Evolutionary conservation across 78 protist genomes (phyloP), one percentile per base, ranked within the genome.

Genomic region (Dictyostelium purpureum): DNA sequence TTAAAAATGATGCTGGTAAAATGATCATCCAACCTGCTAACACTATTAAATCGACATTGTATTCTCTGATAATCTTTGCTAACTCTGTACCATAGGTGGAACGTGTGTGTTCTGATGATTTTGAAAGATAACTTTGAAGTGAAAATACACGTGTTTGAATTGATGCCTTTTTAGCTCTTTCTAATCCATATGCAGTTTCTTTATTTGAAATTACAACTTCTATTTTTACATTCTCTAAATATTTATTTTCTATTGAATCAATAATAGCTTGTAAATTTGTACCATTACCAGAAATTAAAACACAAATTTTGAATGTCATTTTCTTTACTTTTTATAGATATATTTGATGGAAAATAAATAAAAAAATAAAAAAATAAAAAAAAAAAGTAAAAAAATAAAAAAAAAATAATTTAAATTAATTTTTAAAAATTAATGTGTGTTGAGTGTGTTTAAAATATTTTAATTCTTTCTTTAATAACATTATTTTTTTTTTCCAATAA

Each of bases 21-120:
- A 96, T 88, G 11, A 90, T 63, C 97, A 96, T 96, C 96, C 95
- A 96, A 19, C 97, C 97, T 1, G 97, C 97, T 7, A 91, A 56
- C 7, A 96, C 96, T 5, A 91, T 52, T 43, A 96, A 38, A 33
- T 96, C 87, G 4, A 95, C 94, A 5, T 33, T 16, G 31, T 69
- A 73, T 12, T 28, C 43, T n/a, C 79, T 43, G 5, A 88, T 85
- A 11, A 85, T 26, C 61, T 73, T 31, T 21, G 92, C 92, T n/a
- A 85, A 61, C 43, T 85, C 92, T 3, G 18, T 35, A 61, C 92
- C 92, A 51, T 73, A 85, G 12, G 59, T 73, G 4, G 71, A 42
- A 28, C 92, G 40, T 31, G 37, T 31, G 47, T 70, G 45, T 12
- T 79, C n/a, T 56, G 38, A 12, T 6, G 24, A 28, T 52, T 35